Base-by-base conservation (phyloP, 1,139 yeast genomes). In the Candida pseudoviswanathii region DNA sequence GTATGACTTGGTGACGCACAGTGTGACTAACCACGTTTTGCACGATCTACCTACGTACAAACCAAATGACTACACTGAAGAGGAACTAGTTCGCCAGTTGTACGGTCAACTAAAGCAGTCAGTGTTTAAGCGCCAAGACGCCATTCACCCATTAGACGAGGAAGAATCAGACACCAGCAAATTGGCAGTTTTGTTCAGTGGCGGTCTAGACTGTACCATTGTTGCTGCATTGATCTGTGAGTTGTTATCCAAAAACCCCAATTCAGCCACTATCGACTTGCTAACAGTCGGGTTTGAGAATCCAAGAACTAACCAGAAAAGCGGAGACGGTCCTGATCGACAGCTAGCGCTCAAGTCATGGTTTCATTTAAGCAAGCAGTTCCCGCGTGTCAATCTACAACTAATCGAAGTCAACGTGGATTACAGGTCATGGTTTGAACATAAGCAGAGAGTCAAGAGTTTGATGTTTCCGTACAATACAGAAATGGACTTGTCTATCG, bases 401-500 rank as follows among this genome's bases (percentile, higher is more conserved):
- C 73, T 83, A 53, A 71, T 88, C 3, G 91, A 90, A 59, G 75
- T 89, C 3, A 80, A 94, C 61, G 86, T 94, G 2, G 72, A 86
- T 1, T 92, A 86, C 59, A 78, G 77, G 4, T 85, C 81, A 46
- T 89, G 91, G 71, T 59, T 81, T 9, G 51, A 64, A 1, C 81
- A 81, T 44, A 78, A 78, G 47, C 65, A 73, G 0, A 66, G 71
- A 1, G 96, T 92, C 0, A 68, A 76, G 44, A 71, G 77, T 29
- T 69, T 92, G 40, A 94, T 94, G 79, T 84, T 75, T 60, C 99
- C 99, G 0, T 82, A 85, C 53, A 78, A 82, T 48, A 91, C 97
- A 0, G 98, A 91, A 54, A 95, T 94, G 98, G 99, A 94, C 65
- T 68, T 90, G 34, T 88, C 96, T 1, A 94, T 94, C 49, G 97